Base-by-base conservation (phyloP, 768 basidiomycete genomes). In the Sarcodon aspratus region DNA sequence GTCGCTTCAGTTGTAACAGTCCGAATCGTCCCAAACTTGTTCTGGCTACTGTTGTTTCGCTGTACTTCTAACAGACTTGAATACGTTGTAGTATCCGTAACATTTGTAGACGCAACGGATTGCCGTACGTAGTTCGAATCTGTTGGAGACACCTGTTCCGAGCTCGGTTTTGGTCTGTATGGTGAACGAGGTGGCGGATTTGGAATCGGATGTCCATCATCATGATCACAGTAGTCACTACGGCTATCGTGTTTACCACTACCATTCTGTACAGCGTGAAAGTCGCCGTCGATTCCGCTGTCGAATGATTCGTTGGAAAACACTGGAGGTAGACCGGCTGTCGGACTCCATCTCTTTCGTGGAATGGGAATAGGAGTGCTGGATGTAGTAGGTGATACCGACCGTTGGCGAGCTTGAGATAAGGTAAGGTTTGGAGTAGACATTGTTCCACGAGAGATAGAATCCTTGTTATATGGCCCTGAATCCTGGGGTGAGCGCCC, bases 1-100 rank as follows among this genome's bases (percentile, higher is more conserved):
- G 87, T 91, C 51, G 82, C 72, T 54, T 89, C 87, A 32, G 89
- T 91, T 33, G 80, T 87, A 51, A 82, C 69, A n/a, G 88, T 89
- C 57, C 85, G 73, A 52, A 90, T 78, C 9, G 88, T 91, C 37
- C 80, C 85, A 62, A 79, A 90, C 60, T 77, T 82, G 59, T 76
- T 80, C 53, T 69, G 68, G 49, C 53, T 55, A 47, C 70, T 67
- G 45, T 65, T 69, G 47, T 64, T 68, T 48, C 67, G 66, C 49
- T 66, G 66, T 47, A 66, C 64, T 36, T 84, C 82, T 47, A 84
- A 67, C 50, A 84, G 64, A 53, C 82, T 85, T 46, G 85, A 85
- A 58, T 77, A 71, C n/a, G 58, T 56, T 3, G 69, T 70, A 40
- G 63, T 61, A 47, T 83, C 80, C 32, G 80, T 81, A 63, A 78